A percentile compares a stretch with the other conserved stretches of the same genome.
These are phyloP conservation scores for Pleurotus eryngii DNA, from an alignment of 768 basidiomycete species.

Conservation along the genomic window DNA sequence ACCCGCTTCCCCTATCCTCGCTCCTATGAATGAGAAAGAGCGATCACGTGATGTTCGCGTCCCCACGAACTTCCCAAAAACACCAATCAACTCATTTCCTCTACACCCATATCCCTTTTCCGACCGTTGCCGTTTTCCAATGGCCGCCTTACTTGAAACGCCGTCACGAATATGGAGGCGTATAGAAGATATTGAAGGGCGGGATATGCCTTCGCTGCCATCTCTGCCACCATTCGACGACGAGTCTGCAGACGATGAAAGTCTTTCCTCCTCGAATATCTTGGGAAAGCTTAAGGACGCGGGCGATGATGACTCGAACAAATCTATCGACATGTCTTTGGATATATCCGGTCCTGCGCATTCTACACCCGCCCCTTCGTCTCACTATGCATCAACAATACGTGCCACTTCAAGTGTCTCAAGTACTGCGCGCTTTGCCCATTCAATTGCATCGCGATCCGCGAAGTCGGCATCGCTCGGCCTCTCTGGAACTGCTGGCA, in stretches of 20 bases:
- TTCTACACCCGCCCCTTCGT: slow-evolving; percentile 57
- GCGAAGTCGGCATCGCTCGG: slow-evolving; percentile 41
- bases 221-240: slow-evolving; percentile 73
- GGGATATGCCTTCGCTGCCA: slow-evolving; percentile 80
- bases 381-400: slow-evolving; percentile 43
- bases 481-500: slow-evolving; percentile 18
- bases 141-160: slow-evolving; percentile 67
- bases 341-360: slow-evolving; percentile 52
- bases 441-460: slow-evolving; percentile 49
- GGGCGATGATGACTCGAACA: slow-evolving; percentile 21
- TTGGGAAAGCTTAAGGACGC: slow-evolving; percentile 17
- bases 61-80: background rate
- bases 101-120: background rate
- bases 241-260: slow-evolving; percentile 38
- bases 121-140: slow-evolving; percentile 10
- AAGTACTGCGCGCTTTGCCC: slow-evolving; percentile 48
- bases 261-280: slow-evolving; percentile 6
- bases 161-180: slow-evolving; percentile 84
- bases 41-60: slow-evolving; percentile 3
- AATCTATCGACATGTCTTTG: slow-evolving; percentile 37
- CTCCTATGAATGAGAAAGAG: background rate
- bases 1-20: background rate
- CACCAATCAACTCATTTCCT: background rate
- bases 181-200: slow-evolving; percentile 71
- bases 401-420: slow-evolving; percentile 42